These are phyloP conservation scores for Lobosporangium transversale DNA, from an alignment of 192 early-diverging fungal genomes.

Conservation along the genomic window DNA sequence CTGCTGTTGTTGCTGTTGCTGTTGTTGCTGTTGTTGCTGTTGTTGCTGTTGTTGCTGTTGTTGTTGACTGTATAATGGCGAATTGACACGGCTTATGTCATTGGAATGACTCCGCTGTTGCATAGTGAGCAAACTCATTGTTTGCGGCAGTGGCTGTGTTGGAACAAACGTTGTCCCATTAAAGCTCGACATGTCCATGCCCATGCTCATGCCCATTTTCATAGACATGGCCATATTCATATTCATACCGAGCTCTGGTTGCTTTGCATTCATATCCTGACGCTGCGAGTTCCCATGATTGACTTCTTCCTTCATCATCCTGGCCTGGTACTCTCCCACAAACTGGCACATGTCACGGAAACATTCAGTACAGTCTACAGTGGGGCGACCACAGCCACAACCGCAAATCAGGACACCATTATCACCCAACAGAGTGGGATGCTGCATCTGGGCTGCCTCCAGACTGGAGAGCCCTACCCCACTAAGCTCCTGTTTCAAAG, in stretches of 20 bases:
- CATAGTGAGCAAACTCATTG: conserved; percentile 40
- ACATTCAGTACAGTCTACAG: conserved; percentile 44
- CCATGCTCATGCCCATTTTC: conserved; percentile 23
- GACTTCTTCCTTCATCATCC: conserved; percentile 40
- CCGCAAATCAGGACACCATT: conserved; percentile 49
- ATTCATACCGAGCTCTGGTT: conserved; percentile 3
- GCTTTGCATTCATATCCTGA: not conserved
- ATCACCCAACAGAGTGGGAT: conserved; percentile 31
- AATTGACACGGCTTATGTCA: not conserved
- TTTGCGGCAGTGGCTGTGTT: conserved; percentile 20
- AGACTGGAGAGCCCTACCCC: conserved; percentile 16
- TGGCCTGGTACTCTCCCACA: conserved; percentile 41
- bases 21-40: conserved; percentile 14
- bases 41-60: not conserved
- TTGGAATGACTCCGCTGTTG: conserved; percentile 6
- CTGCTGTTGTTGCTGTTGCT: conserved; percentile 11
- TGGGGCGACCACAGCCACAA: conserved; percentile 51
- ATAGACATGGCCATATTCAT: conserved; percentile 37
- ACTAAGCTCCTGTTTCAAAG: conserved; percentile 25
- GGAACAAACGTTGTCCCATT: conserved; percentile 10
- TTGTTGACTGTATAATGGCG: conserved; percentile 3
- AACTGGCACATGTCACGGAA: conserved; percentile 50
- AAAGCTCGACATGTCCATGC: conserved; percentile 16
- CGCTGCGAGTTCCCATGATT: conserved; percentile 13
- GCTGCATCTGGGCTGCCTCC: conserved; percentile 38